Evolutionary conservation across 257 asterid species (phyloP), one percentile per base, ranked within the genome.

Genomic region (Jaltomata sinuosa): DNA sequence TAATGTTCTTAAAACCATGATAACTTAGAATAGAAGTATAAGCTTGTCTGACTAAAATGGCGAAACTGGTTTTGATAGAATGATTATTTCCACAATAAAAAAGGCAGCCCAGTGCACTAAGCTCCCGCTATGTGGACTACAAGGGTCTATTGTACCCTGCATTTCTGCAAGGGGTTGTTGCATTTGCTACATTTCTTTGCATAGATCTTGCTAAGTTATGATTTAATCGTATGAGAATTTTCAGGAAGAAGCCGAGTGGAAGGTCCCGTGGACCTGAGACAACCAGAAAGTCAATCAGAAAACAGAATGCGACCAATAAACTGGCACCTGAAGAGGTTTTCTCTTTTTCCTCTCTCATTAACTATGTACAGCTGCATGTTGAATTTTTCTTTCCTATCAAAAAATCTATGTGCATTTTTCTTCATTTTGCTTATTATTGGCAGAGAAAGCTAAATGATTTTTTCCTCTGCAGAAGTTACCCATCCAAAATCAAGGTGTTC

Each of bases 261-360:
- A 92, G 97, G 91, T 81, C 94, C 25, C 99, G 94, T 77, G 97
- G 89, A 69, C 91, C 97, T 11, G 99, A 97, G 76, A 85, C 91
- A 84, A 85, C 91, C 31, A 91, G 94, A 86, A 93, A 91, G 85
- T 94, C 91, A 3, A 81, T 91, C 9, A 91, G 96, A 87, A 97
- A 94, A 86, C 98, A 87, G 77, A 94, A 87, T 59, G 94, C 90
- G 80, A 86, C 81, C 32, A 90, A 88, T 83, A 95, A 97, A 88
- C 88, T 91, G 53, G 95, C 96, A 83, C 97, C 92, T 1, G 95
- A 91, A 87, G 96, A 94, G 98, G 98, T 95, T 42, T 38, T 47
- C 68, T 27, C 59, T 72, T 74, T 78, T 50, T 57, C 83, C 80
- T 12, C 21, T 27, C 38, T 29, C 21, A 15, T 22, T 11, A 61